phyloP scores from a whole-genome alignment of 2,329 filamentous ascomycete genomes.

The Alternaria panax region DNA sequence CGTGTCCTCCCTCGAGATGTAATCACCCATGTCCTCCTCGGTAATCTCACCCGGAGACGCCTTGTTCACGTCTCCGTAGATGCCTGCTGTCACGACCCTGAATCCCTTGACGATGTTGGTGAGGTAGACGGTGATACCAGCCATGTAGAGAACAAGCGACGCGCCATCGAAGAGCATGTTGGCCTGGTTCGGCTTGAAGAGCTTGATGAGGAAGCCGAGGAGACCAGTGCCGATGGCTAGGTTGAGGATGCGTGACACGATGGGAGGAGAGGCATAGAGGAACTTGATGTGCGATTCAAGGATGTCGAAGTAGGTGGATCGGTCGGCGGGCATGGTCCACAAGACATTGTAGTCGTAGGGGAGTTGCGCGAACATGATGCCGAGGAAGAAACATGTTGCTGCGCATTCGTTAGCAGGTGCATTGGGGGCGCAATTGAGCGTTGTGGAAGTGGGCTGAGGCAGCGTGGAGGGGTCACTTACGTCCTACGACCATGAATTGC shows the following conservation, averaged over 20 bases:
- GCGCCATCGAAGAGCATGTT: constrained; percentile 94
- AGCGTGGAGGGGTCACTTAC: constrained; percentile 63
- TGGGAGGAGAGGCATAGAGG: constrained; percentile 86
- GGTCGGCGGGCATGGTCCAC: constrained; percentile 73
- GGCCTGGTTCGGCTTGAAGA: constrained; percentile 90
- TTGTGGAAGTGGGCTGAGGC: constrained; percentile 12
- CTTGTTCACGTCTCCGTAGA: constrained; percentile 62
- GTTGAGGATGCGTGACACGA: constrained; percentile 92
- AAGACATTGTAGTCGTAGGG: constrained; percentile 94
- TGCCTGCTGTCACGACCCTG: constrained; percentile 77
- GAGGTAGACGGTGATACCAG: constrained; percentile 90
- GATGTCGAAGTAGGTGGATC: constrained; percentile 76
- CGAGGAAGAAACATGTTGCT: constrained; percentile 93
- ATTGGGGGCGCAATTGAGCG: constrained; percentile 1
- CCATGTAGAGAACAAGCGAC: constrained; percentile 75
- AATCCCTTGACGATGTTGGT: constrained; percentile 97
- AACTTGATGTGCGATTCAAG: constrained; percentile 91
- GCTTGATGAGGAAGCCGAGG: constrained; percentile 88
- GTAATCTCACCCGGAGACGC: constrained; percentile 41
- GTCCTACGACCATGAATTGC: constrained; percentile 95
- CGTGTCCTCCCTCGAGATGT: constrained; percentile 85
- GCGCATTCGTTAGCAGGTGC: constrained; percentile 18
- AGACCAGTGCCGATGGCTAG: constrained; percentile 90
- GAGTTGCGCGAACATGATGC: constrained; percentile 94
- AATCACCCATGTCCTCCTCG: constrained; percentile 60